Evolutionary conservation across 1,284 basidiomycete species (phyloP), one percentile per base, ranked within the genome.

Genomic region (Rhodotorula sp.): DNA sequence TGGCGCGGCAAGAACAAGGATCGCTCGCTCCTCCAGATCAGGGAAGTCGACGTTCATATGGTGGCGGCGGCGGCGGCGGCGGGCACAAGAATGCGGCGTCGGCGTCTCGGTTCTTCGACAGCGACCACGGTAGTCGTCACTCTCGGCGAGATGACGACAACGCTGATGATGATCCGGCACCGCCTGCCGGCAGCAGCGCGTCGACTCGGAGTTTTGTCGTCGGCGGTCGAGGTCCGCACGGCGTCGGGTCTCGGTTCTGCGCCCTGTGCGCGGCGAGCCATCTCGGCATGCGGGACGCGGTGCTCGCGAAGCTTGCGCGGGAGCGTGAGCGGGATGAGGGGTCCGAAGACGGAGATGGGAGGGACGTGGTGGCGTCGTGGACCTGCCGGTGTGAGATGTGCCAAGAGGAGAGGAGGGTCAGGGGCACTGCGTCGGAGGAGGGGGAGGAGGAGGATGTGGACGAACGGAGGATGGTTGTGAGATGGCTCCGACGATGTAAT

Each of bases 171-270:
- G 38, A 43, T 12, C 38, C 38, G 38, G 38, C 38, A 43, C 8
- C 38, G 38, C 12, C 38, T 43, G 10, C 38, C 38, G 38, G 38
- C 38, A 43, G 28, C 54, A 16, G 16, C 14, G 16, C 54, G n/a
- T 6, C 26, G 21, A 45, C 69, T n/a, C 58, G 56, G n/a, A 66
- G 68, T 18, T 58, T 72, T 49, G 62, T 72, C 12, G 31, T 72
- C 19, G 71, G 71, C 50, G 67, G 60, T 5, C 16, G 14, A 15
- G 58, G 49, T 10, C 34, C 50, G 12, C 43, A 57, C 21, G 54
- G 60, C 3, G 10, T 7, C 19, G 66, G 31, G 15, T 67, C 38
- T 43, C 50, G 71, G 12, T 69, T 69, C 48, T 72, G 71, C 55
- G 38, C 47, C 6, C 31, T 38, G 10, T 72, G 71, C 48, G 71